These are phyloP conservation scores for Diaporthe eres DNA, from an alignment of 2,329 filamentous ascomycete species.

Conservation along the genomic window DNA sequence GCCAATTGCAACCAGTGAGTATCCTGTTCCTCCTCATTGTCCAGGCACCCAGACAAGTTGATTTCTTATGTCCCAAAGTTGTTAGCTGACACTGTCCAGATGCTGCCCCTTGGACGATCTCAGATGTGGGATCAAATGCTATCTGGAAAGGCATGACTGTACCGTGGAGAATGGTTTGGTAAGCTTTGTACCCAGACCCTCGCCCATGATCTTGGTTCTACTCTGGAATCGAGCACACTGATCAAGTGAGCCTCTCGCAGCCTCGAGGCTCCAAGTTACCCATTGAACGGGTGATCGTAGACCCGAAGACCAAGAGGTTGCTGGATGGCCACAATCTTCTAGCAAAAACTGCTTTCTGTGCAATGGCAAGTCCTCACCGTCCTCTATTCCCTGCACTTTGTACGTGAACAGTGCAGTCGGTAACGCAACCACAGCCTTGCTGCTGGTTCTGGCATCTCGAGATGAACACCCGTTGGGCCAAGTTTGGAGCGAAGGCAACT, in stretches of 20 bases:
- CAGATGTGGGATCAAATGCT: too few species aligned
- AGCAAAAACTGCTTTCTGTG: background rate
- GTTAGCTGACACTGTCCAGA: background rate
- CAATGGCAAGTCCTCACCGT: conserved; percentile 1
- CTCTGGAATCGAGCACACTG: background rate
- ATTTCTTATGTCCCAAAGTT: too few species aligned
- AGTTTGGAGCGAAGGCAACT: too few species aligned
- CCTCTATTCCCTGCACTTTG: background rate
- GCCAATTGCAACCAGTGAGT: background rate
- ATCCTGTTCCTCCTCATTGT: background rate
- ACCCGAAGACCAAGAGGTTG: background rate
- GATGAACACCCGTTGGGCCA: background rate
- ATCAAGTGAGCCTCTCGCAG: background rate
- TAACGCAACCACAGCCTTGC: background rate
- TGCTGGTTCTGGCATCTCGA: background rate
- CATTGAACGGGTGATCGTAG: background rate
- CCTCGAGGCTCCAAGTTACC: too few species aligned
- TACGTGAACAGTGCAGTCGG: background rate
- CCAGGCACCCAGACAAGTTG: too few species aligned
- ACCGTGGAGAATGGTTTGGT: background rate
- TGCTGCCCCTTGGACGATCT: too few species aligned
- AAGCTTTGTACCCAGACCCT: background rate
- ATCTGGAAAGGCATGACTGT: too few species aligned
- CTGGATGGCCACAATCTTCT: background rate
- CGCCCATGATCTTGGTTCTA: too few species aligned